Evolutionary conservation across 345 rosid species (phyloP).

Genomic region (Eucalyptus polybractea): DNA sequence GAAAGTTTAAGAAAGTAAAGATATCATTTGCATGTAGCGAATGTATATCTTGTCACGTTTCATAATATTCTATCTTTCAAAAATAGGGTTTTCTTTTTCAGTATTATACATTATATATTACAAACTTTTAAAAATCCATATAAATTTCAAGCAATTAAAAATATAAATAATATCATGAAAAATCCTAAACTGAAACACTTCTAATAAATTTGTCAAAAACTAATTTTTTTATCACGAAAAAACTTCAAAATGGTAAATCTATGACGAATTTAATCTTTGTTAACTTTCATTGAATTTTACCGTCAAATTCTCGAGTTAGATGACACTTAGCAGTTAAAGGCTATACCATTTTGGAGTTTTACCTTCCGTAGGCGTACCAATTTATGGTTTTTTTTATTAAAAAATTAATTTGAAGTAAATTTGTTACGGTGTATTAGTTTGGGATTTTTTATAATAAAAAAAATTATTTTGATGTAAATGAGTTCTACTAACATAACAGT

Average conservation of each 20-base stretch:
- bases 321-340: not conserved
- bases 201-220: no score
- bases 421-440: accelerated
- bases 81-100: not conserved
- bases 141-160: not conserved
- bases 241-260: not conserved
- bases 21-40: not conserved
- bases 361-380: not conserved
- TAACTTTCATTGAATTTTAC: no score
- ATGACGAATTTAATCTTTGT: not conserved
- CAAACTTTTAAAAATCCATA: not conserved
- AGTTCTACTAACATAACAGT: accelerated
- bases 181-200: no score
- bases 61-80: not conserved
- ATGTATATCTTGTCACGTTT: not conserved
- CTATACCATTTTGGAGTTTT: not conserved
- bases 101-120: not conserved
- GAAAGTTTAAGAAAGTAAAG: not conserved
- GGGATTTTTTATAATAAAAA: no score
- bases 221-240: no score
- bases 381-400: not conserved
- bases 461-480: not conserved
- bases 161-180: no score
- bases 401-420: no score
- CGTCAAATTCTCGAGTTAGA: accelerated